Evolutionary conservation across 768 basidiomycete genomes (phyloP), one percentile per base, ranked within the genome.

Genomic region (Tricholoma saponaceum): DNA sequence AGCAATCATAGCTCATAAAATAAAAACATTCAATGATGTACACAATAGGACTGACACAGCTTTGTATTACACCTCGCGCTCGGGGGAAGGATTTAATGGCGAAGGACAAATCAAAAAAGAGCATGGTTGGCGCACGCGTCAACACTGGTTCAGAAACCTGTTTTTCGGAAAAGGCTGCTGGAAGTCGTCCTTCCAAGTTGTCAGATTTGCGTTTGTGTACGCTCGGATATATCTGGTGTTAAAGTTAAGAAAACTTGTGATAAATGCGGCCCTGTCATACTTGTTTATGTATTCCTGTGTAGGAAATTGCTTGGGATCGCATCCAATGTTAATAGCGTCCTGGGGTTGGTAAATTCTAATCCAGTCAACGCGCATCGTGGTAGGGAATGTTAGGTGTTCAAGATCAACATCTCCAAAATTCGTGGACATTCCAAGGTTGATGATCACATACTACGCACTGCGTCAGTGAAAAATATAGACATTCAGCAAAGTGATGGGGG

Each of bases 291-390:
- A 98, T 12, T 79, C 78, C 51, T 80, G 72, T 0, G 96, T 98
- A 0, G 96, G 95, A 69, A 82, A 89, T 44, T 83, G 80, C 46
- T 72, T 66, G 12, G 95, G 95, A 67, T 90, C 86, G 67, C 95
- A 98, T 14, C 95, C 94, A 52, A 92, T 79, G 68, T 94, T 95
- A 57, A 83, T 77, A 28, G 79, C 67, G 60, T 83, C 70, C 65
- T 79, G 75, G 2, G 83, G 83, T 68, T 97, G 95, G 71, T 97
- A 98, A 7, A 98, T 90, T 22, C 95, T 84, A 55, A 98, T 84
- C 74, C 88, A 97, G 68, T 97, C 92, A 41, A 96, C 76, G 50
- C 74, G 77, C 90, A 97, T 86, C 2, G 66, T 75, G 4, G 85
- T 70, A 7, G 94, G 93, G 74, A 92, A 94, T 16, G 72, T 74